Evolutionary conservation across 106 monocot genomes (phyloP), one percentile per base, ranked within the genome.

Genomic region (Dendrobium catenatum): DNA sequence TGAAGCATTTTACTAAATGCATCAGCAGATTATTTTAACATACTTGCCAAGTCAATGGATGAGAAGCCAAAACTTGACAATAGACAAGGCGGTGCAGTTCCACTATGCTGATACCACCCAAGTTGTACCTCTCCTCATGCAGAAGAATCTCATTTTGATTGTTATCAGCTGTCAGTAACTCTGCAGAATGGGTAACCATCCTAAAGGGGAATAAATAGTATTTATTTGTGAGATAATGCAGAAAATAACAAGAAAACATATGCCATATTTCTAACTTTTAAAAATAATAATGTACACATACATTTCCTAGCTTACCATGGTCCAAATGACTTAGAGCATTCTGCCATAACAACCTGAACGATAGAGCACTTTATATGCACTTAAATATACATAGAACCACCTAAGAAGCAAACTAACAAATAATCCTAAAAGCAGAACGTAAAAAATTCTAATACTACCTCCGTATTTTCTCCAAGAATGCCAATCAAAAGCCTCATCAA

Each of bases 31-130:
- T 70, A 70, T 33, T 33, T 43, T 74, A 56, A 87, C 87, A 83
- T 55, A 95, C 97, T 81, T 98, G 97, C 91, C 92, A 95, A 54
- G 98, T 98, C 84, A 90, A 77, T 82, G 89, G 78, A 91, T 98
- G 93, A 83, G 95, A 98, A 74, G 91, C 86, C 75, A 98, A 87
- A 75, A 95, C 86, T 91, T 98, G 98, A 78, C 92, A 91, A 87
- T 98, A 98, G 8, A 93, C 77, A 80, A 95, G 87, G 19, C 94
- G 88, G 47, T 98, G 85, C 68, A 98, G 90, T 82, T 98, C 98
- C 79, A 88, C 83, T 49, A 98, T 89, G 84, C 93, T 95, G 78
- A 95, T 87, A 80, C 91, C 89, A 43, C 98, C 98, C 59, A 98
- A 90, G 64, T 91, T 92, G 78, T 94, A 91, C 72, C 89, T 83